Base-by-base conservation (phyloP, 805 yeast species). In the Saccharomycopsis malanga region DNA sequence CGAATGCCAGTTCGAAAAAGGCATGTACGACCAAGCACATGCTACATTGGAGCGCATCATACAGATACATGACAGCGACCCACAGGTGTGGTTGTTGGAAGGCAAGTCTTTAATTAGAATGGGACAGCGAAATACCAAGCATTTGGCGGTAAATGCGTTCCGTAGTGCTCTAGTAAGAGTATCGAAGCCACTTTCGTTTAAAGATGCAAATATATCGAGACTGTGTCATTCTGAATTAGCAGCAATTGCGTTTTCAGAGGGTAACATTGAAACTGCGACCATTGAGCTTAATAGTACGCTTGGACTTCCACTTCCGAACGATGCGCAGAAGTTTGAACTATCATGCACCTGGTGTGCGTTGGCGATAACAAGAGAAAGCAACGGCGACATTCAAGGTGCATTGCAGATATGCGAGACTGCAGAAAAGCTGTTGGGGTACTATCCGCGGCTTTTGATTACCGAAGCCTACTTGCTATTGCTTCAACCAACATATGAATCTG, bases 171-270 rank as follows among this genome's bases (percentile, higher is more conserved):
- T 77, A 25, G 61, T 66, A 18, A 60, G 70, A 34, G 24, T 44
- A 18, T 14, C 17, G 3, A 46, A 46, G 24, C 42, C 49, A 5
- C 22, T 32, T 5, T 20, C 45, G 2, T 22, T 56, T 1, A 57
- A 58, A 3, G 75, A 71, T 39, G 58, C 73, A n/a, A 73, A 72
- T 45, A 65, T 73, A 1, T 73, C 77, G 0, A 64, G 80, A 45
- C 65, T 71, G 14, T 72, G 74, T 2, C 81, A 76, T 60, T 70
- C 76, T 3, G 79, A 76, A 54, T 61, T 79, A 40, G 82, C 81
- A 0, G 72, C 74, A 3, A 63, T 78, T n/a, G 74, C 76, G 2
- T 70, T 74, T 1, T 66, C 71, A 5, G 74, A 76, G 23, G 73
- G 73, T 15, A 70, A 76, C 54, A 63, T 70, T 34, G 78, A 75